Base-by-base conservation (phyloP, 495 filamentous ascomycete genomes). In the Bathelium albidoporum region DNA sequence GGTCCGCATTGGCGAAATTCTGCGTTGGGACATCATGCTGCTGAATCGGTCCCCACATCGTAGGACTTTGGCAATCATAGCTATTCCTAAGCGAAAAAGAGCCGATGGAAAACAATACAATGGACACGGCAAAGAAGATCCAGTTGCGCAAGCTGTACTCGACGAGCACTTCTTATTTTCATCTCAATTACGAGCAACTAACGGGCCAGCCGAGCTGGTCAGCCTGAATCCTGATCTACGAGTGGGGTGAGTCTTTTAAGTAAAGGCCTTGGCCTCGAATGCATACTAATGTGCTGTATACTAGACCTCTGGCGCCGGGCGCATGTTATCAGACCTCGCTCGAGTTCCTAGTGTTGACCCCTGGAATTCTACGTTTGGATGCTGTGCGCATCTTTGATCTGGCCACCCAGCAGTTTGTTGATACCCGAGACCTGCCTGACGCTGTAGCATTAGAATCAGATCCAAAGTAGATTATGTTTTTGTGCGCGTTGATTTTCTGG, bases 1-100 rank as follows among this genome's bases (percentile, higher is more conserved):
- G 24, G 84, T 89, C 29, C 78, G 81, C 58, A 83, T 90, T 2
- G 90, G 91, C 2, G 82, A 90, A 43, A 81, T 84, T 14, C 96
- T 97, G 72, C 75, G 77, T n/a, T 96, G 92, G 93, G 81, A 83
- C 44, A 83, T 96, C 22, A 91, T 96, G 71, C 85, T 97, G 24
- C 88, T 96, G 59, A 97, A 97, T 73, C 87, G 89, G 39, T 87
- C 83, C 32, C 72, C 76, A 52, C 72, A 78, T 28, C 75, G 86
- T 32, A 85, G 89, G 11, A 95, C 92, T 70, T 83, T 97, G 29
- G 86, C 89, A 7, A 80, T 97, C 24, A 73, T 88, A n/a, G 86
- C 85, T 1, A 82, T 96, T 29, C 89, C 90, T 0, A 88, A 86
- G 64, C 81, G 90, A 87, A 60, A 81, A 85, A 39, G 81, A 83